These are phyloP conservation scores for Cercophora sp. DNA, from an alignment of 495 filamentous ascomycete species.

Conservation along the genomic window DNA sequence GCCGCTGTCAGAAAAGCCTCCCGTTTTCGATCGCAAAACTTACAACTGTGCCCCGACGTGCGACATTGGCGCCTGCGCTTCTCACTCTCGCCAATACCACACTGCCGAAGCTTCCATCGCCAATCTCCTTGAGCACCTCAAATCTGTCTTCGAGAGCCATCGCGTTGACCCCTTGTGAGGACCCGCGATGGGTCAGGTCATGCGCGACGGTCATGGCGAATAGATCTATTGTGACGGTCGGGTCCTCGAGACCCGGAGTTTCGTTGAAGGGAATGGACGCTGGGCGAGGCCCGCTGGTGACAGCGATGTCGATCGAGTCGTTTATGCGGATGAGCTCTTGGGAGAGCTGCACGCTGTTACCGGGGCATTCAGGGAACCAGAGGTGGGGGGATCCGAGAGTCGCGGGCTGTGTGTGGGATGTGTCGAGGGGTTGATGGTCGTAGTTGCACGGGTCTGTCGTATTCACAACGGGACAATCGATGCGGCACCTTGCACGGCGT, in stretches of 20 bases:
- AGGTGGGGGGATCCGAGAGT: neutral
- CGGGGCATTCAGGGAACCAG: slow-evolving; percentile 31
- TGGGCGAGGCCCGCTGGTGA: no score
- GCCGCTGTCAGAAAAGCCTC: slow-evolving; percentile 12
- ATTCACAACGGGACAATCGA: slow-evolving; percentile 1
- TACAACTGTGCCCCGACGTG: slow-evolving; percentile 90
- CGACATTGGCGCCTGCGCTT: slow-evolving; percentile 81
- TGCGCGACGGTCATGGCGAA: slow-evolving; percentile 65
- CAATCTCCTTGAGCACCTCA: slow-evolving; percentile 95
- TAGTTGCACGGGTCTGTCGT: slow-evolving; percentile 1
- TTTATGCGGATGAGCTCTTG: slow-evolving; percentile 23
- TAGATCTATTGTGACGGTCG: neutral
- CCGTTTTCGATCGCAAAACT: slow-evolving; percentile 25
- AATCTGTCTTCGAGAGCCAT: slow-evolving; percentile 76
- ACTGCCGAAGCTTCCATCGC: slow-evolving; percentile 97
- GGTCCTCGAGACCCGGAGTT: neutral
- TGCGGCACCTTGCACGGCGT: no score
- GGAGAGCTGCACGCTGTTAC: slow-evolving; percentile 31
- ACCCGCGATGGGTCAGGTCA: slow-evolving; percentile 57
- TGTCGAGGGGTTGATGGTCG: neutral
- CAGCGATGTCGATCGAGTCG: no score
- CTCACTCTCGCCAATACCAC: slow-evolving; percentile 89
- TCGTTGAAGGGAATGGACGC: neutral
- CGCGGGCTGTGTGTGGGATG: neutral
- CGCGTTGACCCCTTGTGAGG: slow-evolving; percentile 41